Base-by-base conservation (phyloP, 768 basidiomycete species). In the Tulasnella sp. region DNA sequence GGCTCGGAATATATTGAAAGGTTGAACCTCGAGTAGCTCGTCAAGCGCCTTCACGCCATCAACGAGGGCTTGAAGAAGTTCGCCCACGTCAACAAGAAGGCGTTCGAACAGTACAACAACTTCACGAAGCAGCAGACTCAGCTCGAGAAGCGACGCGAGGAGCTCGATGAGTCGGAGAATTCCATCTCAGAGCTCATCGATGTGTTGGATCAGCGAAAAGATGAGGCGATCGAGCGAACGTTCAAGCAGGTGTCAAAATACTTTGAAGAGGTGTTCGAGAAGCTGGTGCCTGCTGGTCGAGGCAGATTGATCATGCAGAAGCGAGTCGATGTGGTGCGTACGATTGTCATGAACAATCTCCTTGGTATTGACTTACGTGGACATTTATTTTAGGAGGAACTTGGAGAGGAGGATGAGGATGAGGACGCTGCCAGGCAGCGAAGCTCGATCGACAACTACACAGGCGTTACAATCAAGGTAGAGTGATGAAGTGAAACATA, bases 61-160 rank as follows among this genome's bases (percentile, higher is more conserved):
- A 96, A 97, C 67, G 93, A 98, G 67, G 80, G 82, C 25, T 74
- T 99, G 65, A 94, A 96, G 70, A 94, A 92, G 70, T 99, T 93
- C 66, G 89, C 92, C 0, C 92, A 97, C 68, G 94, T 98, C 62
- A 99, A 99, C 76, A 99, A 99, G 77, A 97, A 98, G 68, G 96
- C 94, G 1, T 94, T 94, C 68, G 96, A 99, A 69, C 94, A 98
- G 70, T 98, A 96, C 74, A 89, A 81, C 69, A 93, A 91, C 68
- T 98, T 98, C 70, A 96, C 93, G 7, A 97, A 94, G 68, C 94
- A 98, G 70, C 85, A 93, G 1, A 93, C 98, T 68, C 87, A 92
- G 65, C 80, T 97, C 2, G 70, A 87, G 44, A 78, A 84, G 61
- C 85, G 96, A 3, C 80, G 92, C 8, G 86, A 90, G 63, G 96